Base-by-base conservation (phyloP, 2,329 filamentous ascomycete species). In the Aureobasidium pullulans region DNA sequence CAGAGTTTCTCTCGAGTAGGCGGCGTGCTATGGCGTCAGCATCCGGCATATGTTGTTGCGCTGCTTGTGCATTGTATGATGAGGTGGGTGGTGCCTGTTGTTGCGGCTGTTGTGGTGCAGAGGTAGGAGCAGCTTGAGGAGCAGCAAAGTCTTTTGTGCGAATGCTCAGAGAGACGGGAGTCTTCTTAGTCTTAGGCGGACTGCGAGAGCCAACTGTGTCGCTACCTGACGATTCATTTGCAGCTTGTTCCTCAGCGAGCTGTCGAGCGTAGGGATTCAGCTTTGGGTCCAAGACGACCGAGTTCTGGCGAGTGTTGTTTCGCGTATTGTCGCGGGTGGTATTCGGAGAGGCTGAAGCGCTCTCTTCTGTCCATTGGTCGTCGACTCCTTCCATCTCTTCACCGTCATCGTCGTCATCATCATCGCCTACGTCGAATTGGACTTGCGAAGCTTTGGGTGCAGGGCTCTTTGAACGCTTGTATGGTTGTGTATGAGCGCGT, bases 11-110 rank as follows among this genome's bases (percentile, higher is more conserved):
- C 67, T 87, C 82, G 1, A 90, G 77, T 39, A 89, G 72, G 61
- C 85, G 80, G 32, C 85, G 85, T 6, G 86, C 89, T 54, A 89
- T 80, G 62, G 86, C 83, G 65, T 85, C 82, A 62, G 84, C 85
- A 66, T 86, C 84, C 37, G 73, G 72, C 28, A 70, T 70, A 42
- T 54, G 57, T 13, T 48, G 37, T n/a, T 47, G 62, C 7, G 43
- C 39, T 19, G 28, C 31, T 8, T 57, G 43, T 11, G 44, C 37
- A 52, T 60, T 46, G 29, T 50, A 60, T 23, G 58, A 60, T 3
- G 58, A 52, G 10, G 47, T 44, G 6, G 57, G 47, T 15, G 32
- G 56, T 40, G 46, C n/a, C 36, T 39, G 44, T 40, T 52, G 48
- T 54, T 32, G 37, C 8, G 36, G 29, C n/a, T 54, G 50, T 15